These are phyloP conservation scores for Thinopyrum obtusiflorum DNA, from an alignment of 202 grass and related monocot genomes.

Conservation along the genomic window DNA sequence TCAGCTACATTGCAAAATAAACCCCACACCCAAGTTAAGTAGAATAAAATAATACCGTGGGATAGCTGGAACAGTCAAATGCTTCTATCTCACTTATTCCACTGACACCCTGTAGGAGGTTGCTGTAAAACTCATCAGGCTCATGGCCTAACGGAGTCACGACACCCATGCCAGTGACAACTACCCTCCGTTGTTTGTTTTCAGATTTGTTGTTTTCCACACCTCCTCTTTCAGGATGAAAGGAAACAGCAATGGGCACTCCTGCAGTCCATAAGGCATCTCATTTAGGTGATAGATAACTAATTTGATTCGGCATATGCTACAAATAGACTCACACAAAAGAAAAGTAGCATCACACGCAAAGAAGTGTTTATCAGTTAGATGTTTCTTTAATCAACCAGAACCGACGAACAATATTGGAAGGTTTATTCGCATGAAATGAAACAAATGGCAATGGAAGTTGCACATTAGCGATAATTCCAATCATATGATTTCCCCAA, in stretches of 20 bases:
- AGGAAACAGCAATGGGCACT: conserved; percentile 70
- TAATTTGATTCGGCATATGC: background rate
- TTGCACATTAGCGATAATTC: background rate
- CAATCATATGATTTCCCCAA: background rate
- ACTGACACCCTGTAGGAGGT: conserved; percentile 81
- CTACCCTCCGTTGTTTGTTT: conserved; percentile 73
- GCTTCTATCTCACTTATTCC: conserved; percentile 90
- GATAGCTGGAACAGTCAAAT: conserved; percentile 91
- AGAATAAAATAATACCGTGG: conserved; percentile 60
- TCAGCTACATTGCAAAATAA: conserved; percentile 17
- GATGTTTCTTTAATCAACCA: conserved; percentile 4
- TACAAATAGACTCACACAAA: conserved; percentile 21
- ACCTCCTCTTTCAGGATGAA: conserved; percentile 71
- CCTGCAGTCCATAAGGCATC: conserved; percentile 45
- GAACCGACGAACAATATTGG: background rate
- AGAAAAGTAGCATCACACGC: background rate
- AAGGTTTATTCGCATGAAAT: conserved; percentile 20
- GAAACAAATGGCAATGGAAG: background rate
- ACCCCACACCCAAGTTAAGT: background rate
- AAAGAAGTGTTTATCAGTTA: conserved; percentile 11
- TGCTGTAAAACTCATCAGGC: conserved; percentile 90
- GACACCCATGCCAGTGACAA: conserved; percentile 94
- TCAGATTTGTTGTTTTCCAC: conserved; percentile 51
- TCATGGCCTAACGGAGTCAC: conserved; percentile 96
- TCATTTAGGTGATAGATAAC: conserved; percentile 5